These are phyloP conservation scores for Fraxinus platypoda DNA, from an alignment of 305 asterid genomes.

Conservation along the genomic window DNA sequence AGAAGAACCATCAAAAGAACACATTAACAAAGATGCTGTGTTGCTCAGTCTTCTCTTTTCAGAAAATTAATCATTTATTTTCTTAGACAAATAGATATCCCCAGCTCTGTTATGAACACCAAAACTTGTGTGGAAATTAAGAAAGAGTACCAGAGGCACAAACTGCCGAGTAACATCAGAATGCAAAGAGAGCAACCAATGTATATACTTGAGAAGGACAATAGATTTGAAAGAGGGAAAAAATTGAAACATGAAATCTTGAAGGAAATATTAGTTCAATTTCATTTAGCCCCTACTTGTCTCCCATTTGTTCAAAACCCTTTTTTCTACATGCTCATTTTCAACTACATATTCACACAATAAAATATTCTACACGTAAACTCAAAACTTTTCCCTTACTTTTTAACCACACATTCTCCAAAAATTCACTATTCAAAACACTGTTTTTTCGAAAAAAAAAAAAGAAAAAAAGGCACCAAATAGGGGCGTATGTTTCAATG, in stretches of 20 bases:
- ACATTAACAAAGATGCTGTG: not conserved
- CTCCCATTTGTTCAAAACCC: no score
- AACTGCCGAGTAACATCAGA: not conserved
- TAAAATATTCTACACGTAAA: no score
- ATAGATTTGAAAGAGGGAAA: not conserved
- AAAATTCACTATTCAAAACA: no score
- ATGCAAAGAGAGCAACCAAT: not conserved
- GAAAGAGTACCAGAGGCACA: not conserved
- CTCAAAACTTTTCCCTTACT: no score
- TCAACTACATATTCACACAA: no score
- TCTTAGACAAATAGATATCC: not conserved
- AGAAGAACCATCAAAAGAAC: not conserved
- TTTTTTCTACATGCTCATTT: no score
- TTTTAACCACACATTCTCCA: no score
- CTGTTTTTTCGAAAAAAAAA: no score
- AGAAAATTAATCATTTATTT: not conserved
- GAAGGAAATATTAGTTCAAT: not conserved
- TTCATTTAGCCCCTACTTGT: not conserved
- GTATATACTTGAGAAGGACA: not conserved
- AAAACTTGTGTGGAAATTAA: not conserved
- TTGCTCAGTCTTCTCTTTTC: not conserved
- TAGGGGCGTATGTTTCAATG: not conserved
- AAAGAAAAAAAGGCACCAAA: no score
- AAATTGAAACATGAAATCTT: not conserved
- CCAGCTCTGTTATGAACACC: not conserved